These are phyloP conservation scores for Annulohypoxylon nitens DNA, from an alignment of 495 filamentous ascomycete genomes.

Conservation along the genomic window DNA sequence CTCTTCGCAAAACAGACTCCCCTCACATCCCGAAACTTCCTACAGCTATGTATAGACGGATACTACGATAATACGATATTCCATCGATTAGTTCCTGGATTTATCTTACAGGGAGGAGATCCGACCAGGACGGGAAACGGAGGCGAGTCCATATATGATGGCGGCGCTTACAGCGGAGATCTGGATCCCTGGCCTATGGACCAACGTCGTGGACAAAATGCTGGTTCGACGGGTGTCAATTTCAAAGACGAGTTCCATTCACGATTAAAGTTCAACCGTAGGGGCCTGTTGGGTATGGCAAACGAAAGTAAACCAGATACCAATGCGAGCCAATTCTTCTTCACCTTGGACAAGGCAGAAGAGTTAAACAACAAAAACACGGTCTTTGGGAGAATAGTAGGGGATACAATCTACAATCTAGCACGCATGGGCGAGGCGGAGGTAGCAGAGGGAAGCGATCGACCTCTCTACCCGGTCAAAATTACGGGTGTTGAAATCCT, in stretches of 20 bases:
- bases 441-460: constrained; percentile 80
- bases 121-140: constrained; percentile 88
- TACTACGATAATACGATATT: constrained; percentile 95
- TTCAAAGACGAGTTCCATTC: constrained; percentile 93
- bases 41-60: constrained; percentile 92
- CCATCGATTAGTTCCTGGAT: constrained; percentile 90
- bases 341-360: constrained; percentile 84
- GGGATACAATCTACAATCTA: constrained; percentile 95
- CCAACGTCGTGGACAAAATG: constrained; percentile 69
- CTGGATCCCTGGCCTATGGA: constrained; percentile 72
- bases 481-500: constrained; percentile 84
- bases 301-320: constrained; percentile 79
- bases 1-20: constrained; percentile 95
- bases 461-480: constrained; percentile 87
- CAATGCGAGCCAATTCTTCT: constrained; percentile 97
- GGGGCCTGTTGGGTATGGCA: constrained; percentile 94
- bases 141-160: constrained; percentile 90
- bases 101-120: constrained; percentile 93
- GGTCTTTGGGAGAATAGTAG: constrained; percentile 91
- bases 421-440: constrained; percentile 92
- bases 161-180: constrained; percentile 77
- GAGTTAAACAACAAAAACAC: constrained; percentile 92
- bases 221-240: constrained; percentile 66
- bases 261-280: constrained; percentile 90
- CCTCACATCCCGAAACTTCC: constrained; percentile 92